Evolutionary conservation across 306 rosid genomes (phyloP), one percentile per base, ranked within the genome.

Genomic region (Amphicarpaea edgeworthii): DNA sequence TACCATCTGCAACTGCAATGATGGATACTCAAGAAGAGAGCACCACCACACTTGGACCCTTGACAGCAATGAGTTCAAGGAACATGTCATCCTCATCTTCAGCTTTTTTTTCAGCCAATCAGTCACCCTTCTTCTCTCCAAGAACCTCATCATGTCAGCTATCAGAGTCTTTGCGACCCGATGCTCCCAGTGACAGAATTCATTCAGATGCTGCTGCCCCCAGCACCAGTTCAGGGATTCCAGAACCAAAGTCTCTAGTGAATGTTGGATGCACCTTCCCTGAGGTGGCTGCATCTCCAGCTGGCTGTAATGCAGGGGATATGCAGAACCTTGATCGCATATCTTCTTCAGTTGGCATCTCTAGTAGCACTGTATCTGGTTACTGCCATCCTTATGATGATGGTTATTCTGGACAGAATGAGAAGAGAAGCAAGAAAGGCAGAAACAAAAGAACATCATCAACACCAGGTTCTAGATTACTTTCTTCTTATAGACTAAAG

Each of bases 81-180:
- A 93, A 90, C 57, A 75, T 87, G 87, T 93, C 96, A 0, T 87
- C 98, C 0, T 89, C 98, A 11, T 93, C 98, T 69, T 90, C 96
- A 4, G 84, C 87, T 4, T 93, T 93, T 69, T 87, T 86, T 70
- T 93, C 98, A 7, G 98, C 96, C 15, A 86, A 86, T 49, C 98
- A 90, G 82, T 93, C 98, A 5, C 98, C 98, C 0, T 90, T 93
- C 77, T 90, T 90, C 79, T 93, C 96, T 79, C 98, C 98, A 38
- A 89, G 96, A 82, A 80, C 93, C 7, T 42, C 98, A 4, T 47
- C 98, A 19, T 80, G 84, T 67, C 87, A 83, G 24, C 77, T 81
- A 38, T 83, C 87, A 12, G 90, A 90, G 65, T 80, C 90, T 16
- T 50, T 50, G 57, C 57, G 16, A 50, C 77, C 86, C 0, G 88